These are phyloP conservation scores for Inonotus hispidus DNA, from an alignment of 1,284 basidiomycete species.

Conservation along the genomic window DNA sequence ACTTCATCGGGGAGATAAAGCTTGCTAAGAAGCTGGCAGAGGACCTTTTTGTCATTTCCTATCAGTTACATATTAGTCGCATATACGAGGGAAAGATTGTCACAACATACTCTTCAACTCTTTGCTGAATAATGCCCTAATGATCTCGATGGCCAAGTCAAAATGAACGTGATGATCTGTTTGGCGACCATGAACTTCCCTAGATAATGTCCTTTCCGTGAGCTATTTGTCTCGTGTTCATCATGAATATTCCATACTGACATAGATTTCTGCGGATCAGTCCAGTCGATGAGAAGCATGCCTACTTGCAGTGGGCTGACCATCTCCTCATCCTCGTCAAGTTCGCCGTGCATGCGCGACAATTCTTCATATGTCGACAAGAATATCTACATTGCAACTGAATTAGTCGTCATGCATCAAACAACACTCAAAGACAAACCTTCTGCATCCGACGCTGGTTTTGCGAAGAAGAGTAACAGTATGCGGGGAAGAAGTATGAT, in stretches of 20 bases:
- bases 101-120: slow-evolving; percentile 38
- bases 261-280: slow-evolving; percentile 79
- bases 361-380: slow-evolving; percentile 71
- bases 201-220: slow-evolving; percentile 16
- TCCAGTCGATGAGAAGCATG: slow-evolving; percentile 89
- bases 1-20: slow-evolving; percentile 69
- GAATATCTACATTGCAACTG: slow-evolving; percentile 48
- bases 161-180: slow-evolving; percentile 62
- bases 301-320: slow-evolving; percentile 78
- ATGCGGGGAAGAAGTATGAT: slow-evolving; percentile 18
- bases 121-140: slow-evolving; percentile 53
- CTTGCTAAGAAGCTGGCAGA: slow-evolving; percentile 78
- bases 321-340: slow-evolving; percentile 77
- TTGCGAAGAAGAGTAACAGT: slow-evolving; percentile 13
- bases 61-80: slow-evolving; percentile 24
- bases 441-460: slow-evolving; percentile 16
- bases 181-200: slow-evolving; percentile 34
- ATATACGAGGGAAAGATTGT: slow-evolving; percentile 5
- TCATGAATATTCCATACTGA: slow-evolving; percentile 39
- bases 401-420: neutral
- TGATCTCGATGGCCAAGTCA: slow-evolving; percentile 72
- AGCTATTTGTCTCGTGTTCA: neutral
- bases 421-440: neutral
- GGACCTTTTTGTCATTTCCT: slow-evolving; percentile 75
- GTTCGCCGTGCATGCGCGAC: slow-evolving; percentile 60